Base-by-base conservation (phyloP, 1,284 basidiomycete genomes). In the Pseudozyma thailandica region DNA sequence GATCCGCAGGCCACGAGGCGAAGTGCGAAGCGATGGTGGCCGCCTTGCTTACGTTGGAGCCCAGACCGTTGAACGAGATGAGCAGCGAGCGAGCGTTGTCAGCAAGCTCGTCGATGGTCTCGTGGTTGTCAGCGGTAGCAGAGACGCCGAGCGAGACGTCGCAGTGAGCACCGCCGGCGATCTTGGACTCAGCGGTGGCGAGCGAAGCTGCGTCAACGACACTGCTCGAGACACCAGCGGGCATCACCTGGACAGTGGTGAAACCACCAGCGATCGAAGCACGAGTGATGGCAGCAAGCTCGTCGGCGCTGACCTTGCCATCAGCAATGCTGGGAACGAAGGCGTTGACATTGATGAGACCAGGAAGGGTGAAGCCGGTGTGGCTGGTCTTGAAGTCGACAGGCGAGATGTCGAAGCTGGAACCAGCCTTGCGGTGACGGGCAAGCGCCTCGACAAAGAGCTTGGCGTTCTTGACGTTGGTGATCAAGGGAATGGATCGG, bases 391-490 rank as follows among this genome's bases (percentile, higher is more conserved):
- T 97, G 86, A 89, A 93, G 84, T 99, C 96, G 73, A 97, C 88
- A 57, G 87, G 90, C 6, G 92, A 91, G 38, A 98, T 92, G 55
- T 95, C 91, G 50, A 98, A 88, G 18, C 84, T 83, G 16, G 94
- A 90, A 28, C 74, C 84, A 89, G 92, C 74, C 93, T 74, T 73
- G 51, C 79, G 73, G 65, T 81, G 73, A 33, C 77, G 89, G 62
- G 97, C 91, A 60, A 98, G 88, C 2, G 95, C 96, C 84, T 98
- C 94, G 37, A 93, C 91, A 48, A 98, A 89, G 80, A 99, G 88
- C 85, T 98, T 98, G 69, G 96, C 96, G 82, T 94, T 94, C 87
- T 99, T 98, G 85, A 98, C 92, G 83, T 99, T 98, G 60, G 95
- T 98, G 83, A 98, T 94, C 52, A 98, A 87, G 0, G 96, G 95